Percentiles rank a stretch among this genome's conserved stretches.
Evolutionary conservation across 2,329 filamentous ascomycete species (phyloP).

Genomic region (Botrytis fragariae): DNA sequence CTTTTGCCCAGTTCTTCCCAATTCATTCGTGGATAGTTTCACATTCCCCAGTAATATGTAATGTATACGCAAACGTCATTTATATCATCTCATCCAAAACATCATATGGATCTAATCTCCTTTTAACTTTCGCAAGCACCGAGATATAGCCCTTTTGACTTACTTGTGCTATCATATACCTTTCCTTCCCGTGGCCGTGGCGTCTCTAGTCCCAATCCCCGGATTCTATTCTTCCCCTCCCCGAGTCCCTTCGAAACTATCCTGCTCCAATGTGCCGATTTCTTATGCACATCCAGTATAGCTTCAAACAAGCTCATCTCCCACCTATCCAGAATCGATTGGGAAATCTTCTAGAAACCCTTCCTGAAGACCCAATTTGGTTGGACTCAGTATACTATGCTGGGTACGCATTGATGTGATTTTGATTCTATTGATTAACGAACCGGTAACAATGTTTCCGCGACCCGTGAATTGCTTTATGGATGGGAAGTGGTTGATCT

Average conservation of each 20-base stretch:
- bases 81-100: not conserved
- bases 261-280: not conserved
- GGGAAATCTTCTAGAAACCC: not conserved
- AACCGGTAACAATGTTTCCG: not conserved
- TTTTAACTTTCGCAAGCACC: not conserved
- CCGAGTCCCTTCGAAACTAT: not conserved
- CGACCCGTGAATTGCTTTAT: not conserved
- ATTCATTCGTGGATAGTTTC: not conserved
- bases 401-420: slow-evolving; percentile 1
- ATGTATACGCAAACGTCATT: not conserved
- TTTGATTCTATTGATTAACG: not conserved
- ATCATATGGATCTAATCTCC: not conserved
- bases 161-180: not conserved
- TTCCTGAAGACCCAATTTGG: not conserved
- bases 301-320: not conserved
- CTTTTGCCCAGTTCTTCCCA: not conserved
- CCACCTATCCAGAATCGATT: not conserved
- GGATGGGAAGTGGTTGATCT: not conserved
- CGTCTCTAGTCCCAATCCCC: not conserved
- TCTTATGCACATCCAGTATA: not conserved
- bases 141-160: not conserved
- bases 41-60: not conserved
- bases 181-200: not conserved
- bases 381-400: not conserved
- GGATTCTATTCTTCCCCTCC: not conserved